Evolutionary conservation across 2,329 filamentous ascomycete genomes (phyloP), one percentile per base, ranked within the genome.

Genomic region (Colletotrichum lupini): DNA sequence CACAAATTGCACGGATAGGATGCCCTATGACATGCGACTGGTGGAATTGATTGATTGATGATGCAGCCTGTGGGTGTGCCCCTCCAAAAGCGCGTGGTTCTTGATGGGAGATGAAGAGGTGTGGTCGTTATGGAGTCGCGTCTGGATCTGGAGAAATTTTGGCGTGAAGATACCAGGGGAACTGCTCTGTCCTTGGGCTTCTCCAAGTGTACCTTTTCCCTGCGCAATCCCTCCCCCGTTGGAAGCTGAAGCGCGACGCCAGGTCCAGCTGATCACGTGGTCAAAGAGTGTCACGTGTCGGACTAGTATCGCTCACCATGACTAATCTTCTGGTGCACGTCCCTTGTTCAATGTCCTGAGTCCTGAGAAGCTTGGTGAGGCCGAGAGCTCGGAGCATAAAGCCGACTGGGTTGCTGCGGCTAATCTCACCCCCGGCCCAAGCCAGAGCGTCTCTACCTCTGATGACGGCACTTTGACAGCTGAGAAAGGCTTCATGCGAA

Each of bases 91-190:
- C 71, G 67, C 71, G 71, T 56, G 35, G 49, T 71, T 65, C 70
- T 22, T 49, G 67, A 73, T 71, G 71, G 26, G 52, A 55, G 56
- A 65, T 61, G 66, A 65, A 46, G 60, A 70, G 32, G 49, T 58
- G 42, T 56, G 60, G 49, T 71, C 64, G 68, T 75, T 72, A 66
- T 74, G 74, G 73, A 64, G 76, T 77, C 76, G 76, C 76, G 76
- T 77, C 72, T 71, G 78, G 78, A 79, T 68, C 72, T 76, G 78
- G 79, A 79, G 80, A 82, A 83, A 81, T 82, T 82, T 83, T 82
- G 81, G 82, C 80, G 82, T 81, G 81, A 80, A 56, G 77, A 59
- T 68, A 32, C 66, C 52, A n/a, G 66, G 42, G 66, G 46, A 56
- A 68, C 49, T 63, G n/a, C 42, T 49, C 42, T 49, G 11, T 67